Evolutionary conservation across 352 stramenopile genomes (phyloP), one percentile per base, ranked within the genome.

Genomic region (Pythium vanterpoolii): DNA sequence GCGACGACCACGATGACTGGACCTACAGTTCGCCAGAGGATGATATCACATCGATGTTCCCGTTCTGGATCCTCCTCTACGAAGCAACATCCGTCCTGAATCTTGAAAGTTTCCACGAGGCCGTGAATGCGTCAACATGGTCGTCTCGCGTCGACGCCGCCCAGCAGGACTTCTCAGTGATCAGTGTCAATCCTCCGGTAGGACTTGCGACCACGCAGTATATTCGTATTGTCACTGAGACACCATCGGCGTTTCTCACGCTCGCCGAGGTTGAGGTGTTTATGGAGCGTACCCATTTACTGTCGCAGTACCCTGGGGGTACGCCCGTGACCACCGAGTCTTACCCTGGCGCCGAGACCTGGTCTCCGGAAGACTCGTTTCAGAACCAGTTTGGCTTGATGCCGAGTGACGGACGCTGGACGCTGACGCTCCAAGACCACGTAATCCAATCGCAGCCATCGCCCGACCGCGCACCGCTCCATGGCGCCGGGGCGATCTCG

Each of bases 221-320:
- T 50, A 47, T 93, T 4, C 81, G 86, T 26, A 72, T 93, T 19
- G 61, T 89, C 9, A 65, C 71, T 2, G 77, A 84, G 36, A 62
- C 68, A 11, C 46, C 74, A 0, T 68, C 38, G n/a, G 69, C 70
- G 0, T 55, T 71, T 6, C 60, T 95, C 28, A 88, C 77, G 5
- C 60, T 95, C 11, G 78, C 82, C 18, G 86, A 95, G 59, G 81
- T 95, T 6, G 68, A 95, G 60, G 74, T 93, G 19, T 95, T 87
- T 39, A 49, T 60, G 1, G 72, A 87, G 49, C 65, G 74, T 7
- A 74, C 63, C 23, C 73, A 89, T 27, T 46, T 83, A 23, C 56
- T 93, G 39, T 89, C 79, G 0, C 62, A 76, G 43, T 93, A 92
- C 42, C 38, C 53, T 18, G 74, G 78, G 8, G 83, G 83, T 10